Percentiles rank a stretch among this genome's conserved stretches.
These are phyloP conservation scores for Sporothrix humicola DNA, from an alignment of 2,329 filamentous ascomycete species.

Conservation along the genomic window DNA sequence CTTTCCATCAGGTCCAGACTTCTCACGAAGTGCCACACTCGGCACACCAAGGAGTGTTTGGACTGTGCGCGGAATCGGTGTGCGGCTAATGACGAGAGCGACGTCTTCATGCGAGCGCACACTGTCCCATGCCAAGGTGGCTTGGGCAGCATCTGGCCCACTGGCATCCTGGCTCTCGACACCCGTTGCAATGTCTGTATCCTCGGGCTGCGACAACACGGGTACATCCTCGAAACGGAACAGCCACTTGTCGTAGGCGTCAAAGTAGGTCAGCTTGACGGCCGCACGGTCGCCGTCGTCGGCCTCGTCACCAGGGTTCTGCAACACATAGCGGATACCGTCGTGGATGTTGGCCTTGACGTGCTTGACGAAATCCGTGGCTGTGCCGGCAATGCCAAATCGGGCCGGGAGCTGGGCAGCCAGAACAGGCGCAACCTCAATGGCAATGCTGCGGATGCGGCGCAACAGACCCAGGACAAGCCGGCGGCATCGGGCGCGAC, in stretches of 20 bases:
- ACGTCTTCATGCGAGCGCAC: conserved; percentile 59
- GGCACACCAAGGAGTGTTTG: conserved; percentile 53
- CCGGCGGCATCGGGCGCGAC: conserved; percentile 32
- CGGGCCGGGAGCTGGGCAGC: conserved; percentile 39
- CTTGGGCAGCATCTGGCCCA: too few species aligned
- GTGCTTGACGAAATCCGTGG: background rate
- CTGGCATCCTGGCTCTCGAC: background rate
- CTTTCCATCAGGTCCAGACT: conserved; percentile 37
- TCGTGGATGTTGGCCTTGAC: conserved; percentile 53
- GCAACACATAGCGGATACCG: conserved; percentile 43
- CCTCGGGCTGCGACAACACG: conserved; percentile 48
- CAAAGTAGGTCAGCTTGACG: conserved; percentile 42
- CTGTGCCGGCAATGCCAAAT: conserved; percentile 10
- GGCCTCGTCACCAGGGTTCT: conserved; percentile 29
- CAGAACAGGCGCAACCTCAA: conserved; percentile 28
- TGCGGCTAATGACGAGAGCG: conserved; percentile 59
- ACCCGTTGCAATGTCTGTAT: background rate
- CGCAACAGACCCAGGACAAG: conserved; percentile 46
- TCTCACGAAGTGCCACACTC: conserved; percentile 53
- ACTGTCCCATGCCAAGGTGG: conserved; percentile 58
- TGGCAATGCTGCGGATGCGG: conserved; percentile 42
- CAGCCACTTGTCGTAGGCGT: conserved; percentile 63
- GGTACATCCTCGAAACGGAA: conserved; percentile 58
- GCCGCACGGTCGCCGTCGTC: background rate
- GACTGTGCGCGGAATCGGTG: conserved; percentile 62